Percentiles rank a stretch among this genome's conserved stretches.
These are phyloP conservation scores for Dendrocalamus latiflorus DNA, from an alignment of 202 grass and related monocot genomes.

Conservation along the genomic window DNA sequence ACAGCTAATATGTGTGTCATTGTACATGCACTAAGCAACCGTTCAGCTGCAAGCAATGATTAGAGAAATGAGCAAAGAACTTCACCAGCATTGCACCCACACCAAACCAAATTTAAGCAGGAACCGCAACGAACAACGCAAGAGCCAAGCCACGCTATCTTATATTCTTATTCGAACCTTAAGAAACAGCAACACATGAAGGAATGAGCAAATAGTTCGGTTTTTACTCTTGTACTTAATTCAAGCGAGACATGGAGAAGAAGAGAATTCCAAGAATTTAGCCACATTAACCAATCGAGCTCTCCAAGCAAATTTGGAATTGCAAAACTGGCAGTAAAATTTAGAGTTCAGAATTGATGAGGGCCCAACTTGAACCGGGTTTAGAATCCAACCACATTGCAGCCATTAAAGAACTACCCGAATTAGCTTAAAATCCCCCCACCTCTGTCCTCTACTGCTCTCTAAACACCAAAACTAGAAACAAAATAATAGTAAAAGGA, in stretches of 20 bases:
- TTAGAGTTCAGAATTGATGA: neutral
- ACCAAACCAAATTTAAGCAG: neutral
- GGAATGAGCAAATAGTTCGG: neutral
- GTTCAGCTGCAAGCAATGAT: neutral
- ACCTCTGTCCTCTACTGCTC: neutral
- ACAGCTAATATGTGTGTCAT: too few species aligned
- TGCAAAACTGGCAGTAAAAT: neutral
- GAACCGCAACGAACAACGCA: neutral
- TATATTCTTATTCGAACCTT: neutral
- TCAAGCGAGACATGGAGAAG: neutral
- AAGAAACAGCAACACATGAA: neutral
- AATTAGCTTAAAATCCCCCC: constrained; percentile 2
- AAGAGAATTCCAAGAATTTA: neutral
- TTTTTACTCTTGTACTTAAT: neutral
- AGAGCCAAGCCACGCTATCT: neutral
- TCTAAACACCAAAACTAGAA: constrained; percentile 13
- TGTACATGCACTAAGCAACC: neutral
- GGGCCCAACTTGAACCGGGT: neutral
- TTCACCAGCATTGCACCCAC: neutral
- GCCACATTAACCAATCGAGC: neutral
- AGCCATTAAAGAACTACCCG: neutral
- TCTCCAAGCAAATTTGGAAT: neutral
- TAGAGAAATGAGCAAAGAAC: neutral
- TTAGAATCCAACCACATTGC: constrained; percentile 11
- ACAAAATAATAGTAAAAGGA: neutral